Evolutionary conservation across 1,139 yeast genomes (phyloP).

Genomic region (Suhomyces terraborum): DNA sequence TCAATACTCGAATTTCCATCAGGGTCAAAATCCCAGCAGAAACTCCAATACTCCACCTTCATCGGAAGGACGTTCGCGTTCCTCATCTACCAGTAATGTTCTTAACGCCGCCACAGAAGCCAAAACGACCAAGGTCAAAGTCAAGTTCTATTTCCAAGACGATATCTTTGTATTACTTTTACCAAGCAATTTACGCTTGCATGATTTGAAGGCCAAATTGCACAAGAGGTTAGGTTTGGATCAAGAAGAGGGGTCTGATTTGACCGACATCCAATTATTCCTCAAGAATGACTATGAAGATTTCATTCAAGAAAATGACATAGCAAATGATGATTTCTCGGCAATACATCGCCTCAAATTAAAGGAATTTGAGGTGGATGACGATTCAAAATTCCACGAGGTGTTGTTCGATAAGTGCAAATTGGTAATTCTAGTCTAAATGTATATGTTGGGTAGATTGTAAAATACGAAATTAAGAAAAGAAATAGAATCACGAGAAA

Average conservation of each 20-base stretch:
- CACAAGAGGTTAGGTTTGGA: constrained; percentile 58
- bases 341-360: constrained; percentile 27
- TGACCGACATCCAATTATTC: constrained; percentile 29
- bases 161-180: constrained; percentile 88
- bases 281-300: constrained; percentile 48
- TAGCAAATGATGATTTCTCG: constrained; percentile 29
- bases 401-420: constrained; percentile 49
- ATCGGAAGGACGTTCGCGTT: constrained; percentile 18
- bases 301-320: constrained; percentile 34
- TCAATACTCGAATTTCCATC: constrained; percentile 40
- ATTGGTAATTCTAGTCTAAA: constrained; percentile 36
- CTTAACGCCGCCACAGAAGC: constrained; percentile 6
- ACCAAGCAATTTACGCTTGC: constrained; percentile 59
- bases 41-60: constrained; percentile 26
- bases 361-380: constrained; percentile 40
- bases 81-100: constrained; percentile 16
- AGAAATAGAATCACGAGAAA: no score
- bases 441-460: constrained; percentile 1
- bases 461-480: constrained; percentile 1
- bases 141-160: constrained; percentile 83
- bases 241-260: constrained; percentile 2
- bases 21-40: constrained; percentile 17
- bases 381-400: constrained; percentile 46
- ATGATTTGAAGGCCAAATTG: constrained; percentile 64
- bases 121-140: constrained; percentile 51